These are phyloP conservation scores for Ophiocordyceps sinensis DNA, from an alignment of 2,329 filamentous ascomycete species.

Conservation along the genomic window DNA sequence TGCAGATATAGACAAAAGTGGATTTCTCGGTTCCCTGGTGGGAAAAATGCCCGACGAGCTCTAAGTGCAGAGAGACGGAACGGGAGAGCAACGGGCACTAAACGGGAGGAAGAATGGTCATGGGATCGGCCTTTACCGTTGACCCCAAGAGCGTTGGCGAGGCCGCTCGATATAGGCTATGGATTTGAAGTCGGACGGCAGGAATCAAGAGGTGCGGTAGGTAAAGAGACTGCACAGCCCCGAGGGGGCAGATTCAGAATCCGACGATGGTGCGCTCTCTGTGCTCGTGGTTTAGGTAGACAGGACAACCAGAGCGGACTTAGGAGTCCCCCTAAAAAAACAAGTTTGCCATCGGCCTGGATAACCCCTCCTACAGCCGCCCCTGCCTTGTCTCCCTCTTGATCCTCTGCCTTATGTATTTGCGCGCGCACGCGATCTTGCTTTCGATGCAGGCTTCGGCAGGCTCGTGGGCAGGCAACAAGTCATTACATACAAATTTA, in stretches of 20 bases:
- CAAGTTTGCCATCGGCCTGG: background rate
- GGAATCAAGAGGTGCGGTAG: constrained; percentile 9
- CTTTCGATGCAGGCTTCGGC: too few species aligned
- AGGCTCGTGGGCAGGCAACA: too few species aligned
- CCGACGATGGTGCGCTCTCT: constrained; percentile 3
- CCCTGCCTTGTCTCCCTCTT: too few species aligned
- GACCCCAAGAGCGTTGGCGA: constrained; percentile 20
- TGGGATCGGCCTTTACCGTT: constrained; percentile 19
- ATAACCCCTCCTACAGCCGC: too few species aligned
- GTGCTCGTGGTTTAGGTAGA: constrained; percentile 7
- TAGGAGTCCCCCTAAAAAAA: constrained; percentile 27
- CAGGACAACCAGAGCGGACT: constrained; percentile 22
- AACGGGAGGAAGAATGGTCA: constrained; percentile 17
- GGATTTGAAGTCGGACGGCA: constrained; percentile 20
- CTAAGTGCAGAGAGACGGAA: constrained; percentile 14
- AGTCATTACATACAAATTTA: too few species aligned
- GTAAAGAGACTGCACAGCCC: constrained; percentile 6
- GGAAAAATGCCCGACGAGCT: constrained; percentile 20
- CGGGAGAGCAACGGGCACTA: constrained; percentile 18
- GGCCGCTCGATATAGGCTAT: constrained; percentile 23
- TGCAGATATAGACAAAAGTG: constrained; percentile 49
- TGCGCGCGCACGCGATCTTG: too few species aligned
- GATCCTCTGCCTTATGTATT: too few species aligned
- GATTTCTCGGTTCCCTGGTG: constrained; percentile 48
- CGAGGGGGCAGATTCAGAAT: constrained; percentile 2